Evolutionary conservation across 805 yeast genomes (phyloP), one percentile per base, ranked within the genome.

Genomic region (Lachancea fermentati): DNA sequence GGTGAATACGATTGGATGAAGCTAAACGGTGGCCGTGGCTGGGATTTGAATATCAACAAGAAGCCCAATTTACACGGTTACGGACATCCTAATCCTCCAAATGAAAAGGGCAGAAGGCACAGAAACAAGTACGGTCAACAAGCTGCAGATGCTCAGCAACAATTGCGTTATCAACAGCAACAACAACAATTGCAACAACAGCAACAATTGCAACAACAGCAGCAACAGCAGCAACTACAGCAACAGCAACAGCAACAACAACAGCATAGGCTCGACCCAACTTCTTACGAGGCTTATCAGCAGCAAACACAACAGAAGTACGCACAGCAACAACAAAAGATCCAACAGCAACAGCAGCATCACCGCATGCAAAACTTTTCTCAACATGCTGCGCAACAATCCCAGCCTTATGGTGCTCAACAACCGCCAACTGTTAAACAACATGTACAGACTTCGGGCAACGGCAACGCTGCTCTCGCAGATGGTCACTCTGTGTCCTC

Each of bases 1-100:
- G 95, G 85, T 34, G 89, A 85, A 56, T 93, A 88, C 65, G 98
- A 93, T 69, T 93, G 98, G 98, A 86, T 88, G 96, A 85, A 83
- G 55, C 72, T 93, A 52, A 93, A 93, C 61, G 86, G 85, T 42
- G 97, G 97, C 45, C 80, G 81, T 62, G 97, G 97, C 39, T 91
- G 96, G 96, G 97, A 93, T 66, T 76, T 85, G 22, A 70, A 84
- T 14, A 78, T 83, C 47, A 88, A 88, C 65, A 88, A 87, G 62
- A 89, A 89, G 64, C 95, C 96, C 40, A 89, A 89, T 57, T 68
- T 89, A 48, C 97, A 89, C 63, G 97, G 97, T 32, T 89, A 89
- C 62, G 97, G 97, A 26, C 93, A 88, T 62, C 96, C 96, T 47
- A 84, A 81, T 52, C 96, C 96, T 42, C 81, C 81, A 37, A 76